Evolutionary conservation across 1,139 yeast genomes (phyloP).

Genomic region (Pichia terricola): DNA sequence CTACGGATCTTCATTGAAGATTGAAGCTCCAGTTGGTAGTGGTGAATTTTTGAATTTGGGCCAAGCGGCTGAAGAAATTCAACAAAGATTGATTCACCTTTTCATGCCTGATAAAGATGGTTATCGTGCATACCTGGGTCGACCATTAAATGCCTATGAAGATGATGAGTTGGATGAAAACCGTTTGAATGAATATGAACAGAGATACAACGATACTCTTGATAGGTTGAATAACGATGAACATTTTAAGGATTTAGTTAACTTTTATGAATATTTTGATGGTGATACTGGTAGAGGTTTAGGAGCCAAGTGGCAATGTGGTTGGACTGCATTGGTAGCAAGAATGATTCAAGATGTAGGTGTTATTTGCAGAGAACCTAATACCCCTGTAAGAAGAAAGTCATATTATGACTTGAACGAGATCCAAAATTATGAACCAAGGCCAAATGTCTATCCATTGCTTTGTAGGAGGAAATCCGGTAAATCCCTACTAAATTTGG

Average conservation of each 20-base stretch:
- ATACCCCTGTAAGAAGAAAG: slow-evolving; percentile 24
- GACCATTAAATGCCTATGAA: slow-evolving; percentile 1
- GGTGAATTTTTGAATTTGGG: slow-evolving; percentile 78
- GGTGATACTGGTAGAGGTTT: slow-evolving; percentile 94
- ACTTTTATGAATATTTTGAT: slow-evolving; percentile 85
- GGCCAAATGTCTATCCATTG: slow-evolving; percentile 33
- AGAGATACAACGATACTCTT: slow-evolving; percentile 22
- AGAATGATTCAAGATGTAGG: slow-evolving; percentile 93
- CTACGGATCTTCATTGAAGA: slow-evolving; percentile 79
- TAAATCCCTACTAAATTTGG: slow-evolving; percentile 56
- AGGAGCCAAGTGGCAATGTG: slow-evolving; percentile 94
- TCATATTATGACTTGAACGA: slow-evolving; percentile 28
- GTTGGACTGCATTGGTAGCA: slow-evolving; percentile 94
- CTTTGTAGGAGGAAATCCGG: slow-evolving; percentile 55
- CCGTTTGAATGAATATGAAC: slow-evolving; percentile 9
- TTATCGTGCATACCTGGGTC: slow-evolving; percentile 72
- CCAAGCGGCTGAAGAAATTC: slow-evolving; percentile 86
- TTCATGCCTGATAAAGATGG: slow-evolving; percentile 66
- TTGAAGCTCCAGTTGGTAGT: slow-evolving; percentile 86
- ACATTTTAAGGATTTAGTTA: slow-evolving; percentile 65
- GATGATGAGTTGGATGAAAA: slow-evolving; percentile 32
- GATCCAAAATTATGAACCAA: slow-evolving; percentile 43
- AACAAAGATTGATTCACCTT: slow-evolving; percentile 74
- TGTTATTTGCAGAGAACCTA: slow-evolving; percentile 42
- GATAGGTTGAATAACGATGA: slow-evolving; percentile 56